Base-by-base conservation (phyloP, 2,329 filamentous ascomycete species). In the Peltaster fructicola region DNA sequence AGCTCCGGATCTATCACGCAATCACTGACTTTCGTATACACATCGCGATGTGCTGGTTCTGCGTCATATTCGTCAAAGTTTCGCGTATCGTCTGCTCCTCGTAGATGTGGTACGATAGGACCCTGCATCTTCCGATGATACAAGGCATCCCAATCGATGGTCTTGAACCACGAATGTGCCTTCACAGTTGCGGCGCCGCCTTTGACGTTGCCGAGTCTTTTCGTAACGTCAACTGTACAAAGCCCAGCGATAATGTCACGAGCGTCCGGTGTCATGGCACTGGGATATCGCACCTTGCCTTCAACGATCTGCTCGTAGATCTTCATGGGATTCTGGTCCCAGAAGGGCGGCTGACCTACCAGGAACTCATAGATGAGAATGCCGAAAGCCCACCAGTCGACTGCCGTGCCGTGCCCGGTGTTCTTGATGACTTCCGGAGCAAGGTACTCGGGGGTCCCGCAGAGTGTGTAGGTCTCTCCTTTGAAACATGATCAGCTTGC, bases 301-400 rank as follows among this genome's bases (percentile, higher is more conserved):
- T 79, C 73, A 15, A 85, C 72, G 40, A 85, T 85, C 54, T 63
- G 68, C 48, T 81, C 79, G 53, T 85, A 85, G 30, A 85, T 85
- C 47, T 84, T 79, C 36, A 85, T 78, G 1, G 78, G 78, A 36
- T 82, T 85, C 36, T 79, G 72, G 44, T 84, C 73, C 76, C 78
- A 88, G 45, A 85, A 88, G 1, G 79, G 79, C 8, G 79, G 79
- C 43, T 84, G 82, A 14, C 79, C 79, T 7, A 79, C 81, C 23
- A 85, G 55, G 44, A 85, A 85, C 45, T 88, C 79, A 49, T 81
- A 85, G 30, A 85, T 72, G 29, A 88, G 52, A 37, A 85, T 82
- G 14, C 79, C 79, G 37, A 88, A 60, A 1, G 79, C 78, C 79
- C 79, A 85, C 78, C 78, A 85, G 56, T 85, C 78, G 17, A 85